These are phyloP conservation scores for Neurospora sp. DNA, from an alignment of 495 filamentous ascomycete genomes.

Conservation along the genomic window DNA sequence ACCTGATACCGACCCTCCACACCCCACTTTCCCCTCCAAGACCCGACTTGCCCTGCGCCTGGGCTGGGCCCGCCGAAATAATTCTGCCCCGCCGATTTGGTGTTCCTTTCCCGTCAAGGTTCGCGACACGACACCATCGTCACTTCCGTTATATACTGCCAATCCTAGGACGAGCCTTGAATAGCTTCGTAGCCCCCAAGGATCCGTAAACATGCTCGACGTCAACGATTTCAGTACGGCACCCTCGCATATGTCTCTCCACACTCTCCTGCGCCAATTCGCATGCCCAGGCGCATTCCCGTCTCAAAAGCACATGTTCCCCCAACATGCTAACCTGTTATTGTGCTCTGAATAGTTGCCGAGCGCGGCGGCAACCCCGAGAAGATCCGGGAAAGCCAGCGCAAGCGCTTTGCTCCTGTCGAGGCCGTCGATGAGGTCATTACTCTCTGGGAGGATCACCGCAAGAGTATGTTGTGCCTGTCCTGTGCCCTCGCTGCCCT, in stretches of 20 bases:
- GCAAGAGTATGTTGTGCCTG: slow-evolving; percentile 49
- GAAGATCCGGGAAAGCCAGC: slow-evolving; percentile 81
- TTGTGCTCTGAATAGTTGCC: slow-evolving; percentile 55
- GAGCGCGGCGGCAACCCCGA: slow-evolving; percentile 85
- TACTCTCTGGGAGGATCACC: slow-evolving; percentile 75
- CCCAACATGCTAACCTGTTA: slow-evolving; percentile 48
- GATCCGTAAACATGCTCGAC: slow-evolving; percentile 22
- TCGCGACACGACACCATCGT: not conserved
- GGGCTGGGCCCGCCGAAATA: slow-evolving; percentile 14
- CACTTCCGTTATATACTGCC: not conserved
- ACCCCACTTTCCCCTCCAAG: slow-evolving; percentile 23
- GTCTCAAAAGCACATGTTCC: not conserved
- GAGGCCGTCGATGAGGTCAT: slow-evolving; percentile 86
- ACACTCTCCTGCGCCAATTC: not conserved
- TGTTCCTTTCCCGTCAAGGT: slow-evolving; percentile 3
- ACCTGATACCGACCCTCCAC: slow-evolving; percentile 1
- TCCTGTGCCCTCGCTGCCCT: not conserved
- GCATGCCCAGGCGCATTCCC: not conserved
- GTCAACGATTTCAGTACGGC: slow-evolving; percentile 29
- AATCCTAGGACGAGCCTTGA: not conserved
- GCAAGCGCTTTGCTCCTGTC: slow-evolving; percentile 65
- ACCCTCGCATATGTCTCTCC: not conserved
- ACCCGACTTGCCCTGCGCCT: not conserved
- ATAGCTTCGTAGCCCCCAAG: not conserved
- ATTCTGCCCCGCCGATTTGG: slow-evolving; percentile 25